phyloP scores from a whole-genome alignment of 1,139 yeast species.

The Yamadazyma blattariae region DNA sequence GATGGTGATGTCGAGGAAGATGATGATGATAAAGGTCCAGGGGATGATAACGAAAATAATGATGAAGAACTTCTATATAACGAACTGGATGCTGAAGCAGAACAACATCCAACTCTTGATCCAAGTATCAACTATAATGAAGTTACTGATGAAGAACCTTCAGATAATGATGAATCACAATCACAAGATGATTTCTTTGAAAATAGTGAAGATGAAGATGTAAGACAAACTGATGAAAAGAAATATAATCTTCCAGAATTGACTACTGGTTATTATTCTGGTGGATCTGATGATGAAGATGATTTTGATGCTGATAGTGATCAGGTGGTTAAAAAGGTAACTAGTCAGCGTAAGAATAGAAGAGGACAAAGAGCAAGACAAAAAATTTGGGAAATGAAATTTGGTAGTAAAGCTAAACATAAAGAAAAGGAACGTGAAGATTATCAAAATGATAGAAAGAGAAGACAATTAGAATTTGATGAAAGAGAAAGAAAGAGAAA shows the following conservation, averaged over 20 bases:
- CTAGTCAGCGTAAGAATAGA: slow-evolving; percentile 69
- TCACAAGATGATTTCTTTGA: slow-evolving; percentile 40
- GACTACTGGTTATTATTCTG: slow-evolving; percentile 77
- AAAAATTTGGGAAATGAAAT: slow-evolving; percentile 91
- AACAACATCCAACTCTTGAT: slow-evolving; percentile 24
- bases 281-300: slow-evolving; percentile 63
- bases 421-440: slow-evolving; percentile 60
- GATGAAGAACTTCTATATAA: slow-evolving; percentile 48
- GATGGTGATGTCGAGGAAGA: slow-evolving; percentile 20
- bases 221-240: slow-evolving; percentile 13
- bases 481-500: slow-evolving; percentile 69
- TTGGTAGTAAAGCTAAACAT: slow-evolving; percentile 83
- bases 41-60: slow-evolving; percentile 11
- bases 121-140: slow-evolving; percentile 54
- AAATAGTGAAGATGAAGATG: slow-evolving; percentile 14
- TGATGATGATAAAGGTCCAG: slow-evolving; percentile 17
- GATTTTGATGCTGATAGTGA: slow-evolving; percentile 54
- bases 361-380: slow-evolving; percentile 98
- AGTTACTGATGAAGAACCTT: slow-evolving; percentile 61
- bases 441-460: slow-evolving; percentile 52
- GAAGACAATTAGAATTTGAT: slow-evolving; percentile 64
- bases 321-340: slow-evolving; percentile 53
- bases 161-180: slow-evolving; percentile 29
- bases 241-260: slow-evolving; percentile 59
- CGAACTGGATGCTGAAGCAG: slow-evolving; percentile 52